phyloP scores from a whole-genome alignment of 768 basidiomycete genomes.

The Amanita subjunquillea region DNA sequence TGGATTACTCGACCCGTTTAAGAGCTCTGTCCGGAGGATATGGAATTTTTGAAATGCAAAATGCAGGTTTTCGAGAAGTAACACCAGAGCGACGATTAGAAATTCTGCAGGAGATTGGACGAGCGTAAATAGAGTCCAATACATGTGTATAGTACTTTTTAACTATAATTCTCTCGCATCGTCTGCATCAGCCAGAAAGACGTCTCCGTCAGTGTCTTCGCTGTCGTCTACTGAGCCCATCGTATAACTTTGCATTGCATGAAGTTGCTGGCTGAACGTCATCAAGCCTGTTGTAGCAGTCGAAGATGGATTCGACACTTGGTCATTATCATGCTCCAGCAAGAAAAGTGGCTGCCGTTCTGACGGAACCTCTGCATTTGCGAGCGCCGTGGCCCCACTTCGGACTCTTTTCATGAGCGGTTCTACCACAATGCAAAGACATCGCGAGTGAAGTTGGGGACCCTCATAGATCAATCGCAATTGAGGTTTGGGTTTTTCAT shows the following conservation, averaged over 20 bases:
- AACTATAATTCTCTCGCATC: constrained; percentile 52
- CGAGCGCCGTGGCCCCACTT: constrained; percentile 13
- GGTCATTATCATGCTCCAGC: constrained; percentile 41
- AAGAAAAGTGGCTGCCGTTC: constrained; percentile 58
- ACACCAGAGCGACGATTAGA: constrained; percentile 51
- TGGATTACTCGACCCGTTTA: constrained; percentile 71
- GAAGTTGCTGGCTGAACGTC: constrained; percentile 65
- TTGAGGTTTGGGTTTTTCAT: constrained; percentile 67
- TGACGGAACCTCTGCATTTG: neutral
- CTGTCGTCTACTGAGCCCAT: constrained; percentile 54
- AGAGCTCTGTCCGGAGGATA: constrained; percentile 78
- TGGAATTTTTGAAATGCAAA: constrained; percentile 69
- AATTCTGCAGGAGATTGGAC: constrained; percentile 72
- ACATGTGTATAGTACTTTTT: constrained; percentile 7
- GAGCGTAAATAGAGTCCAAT: constrained; percentile 33
- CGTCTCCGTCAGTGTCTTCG: constrained; percentile 63
- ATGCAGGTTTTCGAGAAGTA: constrained; percentile 69
- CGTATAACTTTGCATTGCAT: constrained; percentile 42
- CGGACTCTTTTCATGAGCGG: constrained; percentile 55
- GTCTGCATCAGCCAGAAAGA: constrained; percentile 78
- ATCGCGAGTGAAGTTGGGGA: constrained; percentile 60
- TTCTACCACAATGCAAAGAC: constrained; percentile 76
- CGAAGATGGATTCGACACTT: constrained; percentile 20
- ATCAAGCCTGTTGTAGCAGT: constrained; percentile 41
- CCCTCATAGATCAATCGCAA: constrained; percentile 60